phyloP scores from a whole-genome alignment of 2,329 filamentous ascomycete genomes.

The Phialemoniopsis sp. region DNA sequence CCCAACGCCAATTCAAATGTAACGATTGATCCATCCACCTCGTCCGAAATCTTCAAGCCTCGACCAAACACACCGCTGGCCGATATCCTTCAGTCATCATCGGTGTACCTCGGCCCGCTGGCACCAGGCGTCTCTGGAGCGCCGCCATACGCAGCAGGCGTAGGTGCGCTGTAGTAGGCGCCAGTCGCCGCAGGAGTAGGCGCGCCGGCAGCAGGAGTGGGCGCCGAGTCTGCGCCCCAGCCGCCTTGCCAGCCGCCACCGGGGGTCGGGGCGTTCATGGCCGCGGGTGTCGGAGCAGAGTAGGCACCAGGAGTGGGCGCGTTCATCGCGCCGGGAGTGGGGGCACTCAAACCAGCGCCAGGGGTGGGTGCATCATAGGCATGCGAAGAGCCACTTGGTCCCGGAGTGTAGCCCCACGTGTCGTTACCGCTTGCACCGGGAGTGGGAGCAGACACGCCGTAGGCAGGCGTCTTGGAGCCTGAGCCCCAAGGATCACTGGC shows the following conservation, averaged over 20 bases:
- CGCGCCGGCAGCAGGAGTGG: conserved; percentile 61
- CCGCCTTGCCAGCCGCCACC: conserved; percentile 58
- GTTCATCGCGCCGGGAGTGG: conserved; percentile 57
- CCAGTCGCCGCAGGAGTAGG: conserved; percentile 67
- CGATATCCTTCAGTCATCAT: conserved; percentile 38
- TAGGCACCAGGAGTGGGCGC: conserved; percentile 70
- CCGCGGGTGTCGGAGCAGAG: conserved; percentile 60
- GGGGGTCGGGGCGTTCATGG: conserved; percentile 63
- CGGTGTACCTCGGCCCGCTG: conserved; percentile 49
- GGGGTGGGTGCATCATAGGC: conserved; percentile 70
- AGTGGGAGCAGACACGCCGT: conserved; percentile 56
- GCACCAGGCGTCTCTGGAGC: conserved; percentile 59
- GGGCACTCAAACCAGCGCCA: conserved; percentile 52
- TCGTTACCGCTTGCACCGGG: conserved; percentile 55
- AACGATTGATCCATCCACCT: no score
- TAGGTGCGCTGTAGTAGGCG: conserved; percentile 56
- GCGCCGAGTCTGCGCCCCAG: conserved; percentile 59
- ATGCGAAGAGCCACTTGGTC: conserved; percentile 35
- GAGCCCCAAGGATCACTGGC: conserved; percentile 21
- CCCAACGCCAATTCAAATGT: no score
- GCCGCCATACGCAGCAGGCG: conserved; percentile 56
- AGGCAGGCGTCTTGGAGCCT: conserved; percentile 75
- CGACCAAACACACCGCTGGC: no score
- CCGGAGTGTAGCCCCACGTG: conserved; percentile 56
- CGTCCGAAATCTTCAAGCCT: no score